phyloP scores from a whole-genome alignment of 2,329 filamentous ascomycete species.

The Saccharata proteae region DNA sequence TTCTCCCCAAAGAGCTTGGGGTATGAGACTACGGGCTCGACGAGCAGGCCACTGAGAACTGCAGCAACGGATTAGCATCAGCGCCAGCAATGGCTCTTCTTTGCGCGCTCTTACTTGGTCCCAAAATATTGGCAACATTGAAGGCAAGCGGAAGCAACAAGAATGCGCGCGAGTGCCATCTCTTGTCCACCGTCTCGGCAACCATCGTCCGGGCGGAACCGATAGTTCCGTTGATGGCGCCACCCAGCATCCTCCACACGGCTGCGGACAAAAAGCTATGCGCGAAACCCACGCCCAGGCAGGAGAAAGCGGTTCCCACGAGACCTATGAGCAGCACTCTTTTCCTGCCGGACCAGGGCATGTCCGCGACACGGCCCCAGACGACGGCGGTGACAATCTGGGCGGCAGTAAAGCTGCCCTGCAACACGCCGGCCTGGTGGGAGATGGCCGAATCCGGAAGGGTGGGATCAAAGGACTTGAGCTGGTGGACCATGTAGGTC shows the following conservation, averaged over 20 bases:
- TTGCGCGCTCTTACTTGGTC: constrained; percentile 16
- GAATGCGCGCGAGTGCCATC: constrained; percentile 29
- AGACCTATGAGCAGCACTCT: constrained; percentile 27
- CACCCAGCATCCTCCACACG: constrained; percentile 27
- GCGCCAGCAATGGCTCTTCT: neutral
- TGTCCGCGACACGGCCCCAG: constrained; percentile 29
- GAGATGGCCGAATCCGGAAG: constrained; percentile 36
- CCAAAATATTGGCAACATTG: constrained; percentile 29
- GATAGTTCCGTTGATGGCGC: constrained; percentile 30
- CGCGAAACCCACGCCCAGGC: constrained; percentile 28
- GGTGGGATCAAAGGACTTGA: constrained; percentile 27
- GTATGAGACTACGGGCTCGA: constrained; percentile 46
- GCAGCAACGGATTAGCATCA: neutral
- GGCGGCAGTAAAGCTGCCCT: constrained; percentile 30
- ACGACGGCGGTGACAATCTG: constrained; percentile 31
- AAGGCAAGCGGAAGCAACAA: constrained; percentile 28
- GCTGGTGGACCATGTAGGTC: constrained; percentile 33
- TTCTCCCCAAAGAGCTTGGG: constrained; percentile 46
- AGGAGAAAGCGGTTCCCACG: constrained; percentile 26
- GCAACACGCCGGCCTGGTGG: constrained; percentile 29
- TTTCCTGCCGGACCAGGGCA: constrained; percentile 33
- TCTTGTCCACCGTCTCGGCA: constrained; percentile 26
- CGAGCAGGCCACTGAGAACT: constrained; percentile 52
- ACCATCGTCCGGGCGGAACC: constrained; percentile 31
- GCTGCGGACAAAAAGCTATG: constrained; percentile 28